A percentile compares a stretch with the other conserved stretches of the same genome.
phyloP scores from a whole-genome alignment of 2,329 filamentous ascomycete genomes.

The Dothiorella sarmentorum region DNA sequence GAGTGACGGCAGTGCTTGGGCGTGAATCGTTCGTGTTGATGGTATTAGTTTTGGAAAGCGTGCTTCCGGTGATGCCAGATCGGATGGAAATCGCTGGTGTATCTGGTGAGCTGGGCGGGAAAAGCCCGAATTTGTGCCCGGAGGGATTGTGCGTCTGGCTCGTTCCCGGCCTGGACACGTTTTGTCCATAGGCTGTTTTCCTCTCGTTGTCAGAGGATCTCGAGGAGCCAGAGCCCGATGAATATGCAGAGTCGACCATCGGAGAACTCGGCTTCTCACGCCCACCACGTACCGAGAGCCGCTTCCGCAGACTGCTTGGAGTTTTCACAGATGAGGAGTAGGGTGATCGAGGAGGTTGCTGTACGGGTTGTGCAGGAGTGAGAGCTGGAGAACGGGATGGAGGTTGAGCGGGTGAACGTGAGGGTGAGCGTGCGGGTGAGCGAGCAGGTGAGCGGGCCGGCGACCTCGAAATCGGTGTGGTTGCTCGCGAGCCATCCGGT shows the following conservation, averaged over 20 bases:
- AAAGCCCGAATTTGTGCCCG: constrained; percentile 11
- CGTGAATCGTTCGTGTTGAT: constrained; percentile 11
- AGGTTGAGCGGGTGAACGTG: not conserved
- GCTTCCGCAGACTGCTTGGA: constrained; percentile 9
- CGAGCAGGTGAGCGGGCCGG: constrained; percentile 12
- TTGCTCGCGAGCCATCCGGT: constrained; percentile 10
- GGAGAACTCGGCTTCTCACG: constrained; percentile 16
- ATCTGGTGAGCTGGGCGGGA: constrained; percentile 3
- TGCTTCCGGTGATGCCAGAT: constrained; percentile 11
- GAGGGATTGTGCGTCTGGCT: not conserved
- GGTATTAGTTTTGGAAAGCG: constrained; percentile 13
- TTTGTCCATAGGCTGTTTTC: not conserved
- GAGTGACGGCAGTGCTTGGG: constrained; percentile 10
- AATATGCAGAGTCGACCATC: constrained; percentile 35
- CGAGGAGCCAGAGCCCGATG: constrained; percentile 34
- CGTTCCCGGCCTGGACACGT: not conserved
- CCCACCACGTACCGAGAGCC: constrained; percentile 1
- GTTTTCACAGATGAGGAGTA: constrained; percentile 4
- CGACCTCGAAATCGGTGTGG: constrained; percentile 13
- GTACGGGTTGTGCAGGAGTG: not conserved
- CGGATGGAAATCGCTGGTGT: constrained; percentile 11
- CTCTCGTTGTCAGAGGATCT: constrained; percentile 13
- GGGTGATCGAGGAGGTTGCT: not conserved
- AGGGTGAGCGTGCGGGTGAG: constrained; percentile 1
- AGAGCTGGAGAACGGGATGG: not conserved